Evolutionary conservation across 352 stramenopile genomes (phyloP).

Genomic region (Globisporangium viniferum): DNA sequence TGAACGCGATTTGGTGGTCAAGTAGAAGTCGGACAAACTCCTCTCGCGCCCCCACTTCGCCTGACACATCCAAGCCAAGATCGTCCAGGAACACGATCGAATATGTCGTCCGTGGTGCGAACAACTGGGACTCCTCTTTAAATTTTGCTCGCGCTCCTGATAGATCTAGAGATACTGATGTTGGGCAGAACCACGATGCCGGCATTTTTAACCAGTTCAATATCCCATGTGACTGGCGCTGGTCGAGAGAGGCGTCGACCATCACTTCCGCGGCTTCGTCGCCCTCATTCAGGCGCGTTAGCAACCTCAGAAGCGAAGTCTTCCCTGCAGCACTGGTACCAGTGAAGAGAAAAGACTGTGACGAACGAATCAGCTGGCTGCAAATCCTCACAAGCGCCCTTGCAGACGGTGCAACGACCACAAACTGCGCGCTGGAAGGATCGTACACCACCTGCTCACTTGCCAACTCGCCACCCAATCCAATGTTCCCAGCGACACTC

Average conservation of each 20-base stretch:
- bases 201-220: slow-evolving; percentile 50
- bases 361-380: slow-evolving; percentile 31
- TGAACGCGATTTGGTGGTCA: slow-evolving; percentile 41
- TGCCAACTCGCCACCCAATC: neutral
- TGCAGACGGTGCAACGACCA: slow-evolving; percentile 30
- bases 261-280: slow-evolving; percentile 37
- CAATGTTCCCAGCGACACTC: neutral
- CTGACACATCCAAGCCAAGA: slow-evolving; percentile 13
- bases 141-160: slow-evolving; percentile 15
- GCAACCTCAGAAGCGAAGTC: slow-evolving; percentile 39
- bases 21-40: slow-evolving; percentile 51
- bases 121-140: slow-evolving; percentile 40
- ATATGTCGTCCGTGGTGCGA: slow-evolving; percentile 20
- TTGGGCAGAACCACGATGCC: slow-evolving; percentile 34
- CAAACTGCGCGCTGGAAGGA: slow-evolving; percentile 23
- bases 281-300: slow-evolving; percentile 35
- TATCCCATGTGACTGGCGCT: slow-evolving; percentile 31
- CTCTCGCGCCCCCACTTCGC: slow-evolving; percentile 14
- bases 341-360: slow-evolving; percentile 43
- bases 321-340: slow-evolving; percentile 48
- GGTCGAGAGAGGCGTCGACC: slow-evolving; percentile 45
- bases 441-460: slow-evolving; percentile 26
- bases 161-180: neutral
- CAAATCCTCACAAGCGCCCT: slow-evolving; percentile 33
- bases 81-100: slow-evolving; percentile 64